Percentiles rank a stretch among this genome's conserved stretches.
These are phyloP conservation scores for Candida anglica DNA, from an alignment of 805 yeast species.

Conservation along the genomic window DNA sequence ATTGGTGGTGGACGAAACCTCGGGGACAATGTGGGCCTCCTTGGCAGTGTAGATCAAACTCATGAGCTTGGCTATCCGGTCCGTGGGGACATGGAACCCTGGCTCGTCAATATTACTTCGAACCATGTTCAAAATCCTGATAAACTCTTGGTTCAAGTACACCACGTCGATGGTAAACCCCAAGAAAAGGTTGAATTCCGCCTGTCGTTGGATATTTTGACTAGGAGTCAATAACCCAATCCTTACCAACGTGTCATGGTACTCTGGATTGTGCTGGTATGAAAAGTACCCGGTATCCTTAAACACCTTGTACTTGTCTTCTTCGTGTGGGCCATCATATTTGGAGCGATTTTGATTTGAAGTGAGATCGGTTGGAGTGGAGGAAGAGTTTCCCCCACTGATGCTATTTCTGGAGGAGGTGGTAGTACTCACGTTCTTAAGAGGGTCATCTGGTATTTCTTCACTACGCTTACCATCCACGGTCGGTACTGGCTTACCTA, in stretches of 20 bases:
- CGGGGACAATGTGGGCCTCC: constrained; percentile 21
- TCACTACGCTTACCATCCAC: too few relatives aligned
- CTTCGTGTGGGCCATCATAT: constrained; percentile 42
- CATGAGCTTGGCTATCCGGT: constrained; percentile 24
- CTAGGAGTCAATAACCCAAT: constrained; percentile 19
- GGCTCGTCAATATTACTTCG: constrained; percentile 12
- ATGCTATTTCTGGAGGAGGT: constrained; percentile 20
- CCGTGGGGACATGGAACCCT: constrained; percentile 12
- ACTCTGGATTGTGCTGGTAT: constrained; percentile 19
- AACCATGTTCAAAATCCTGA: constrained; percentile 18
- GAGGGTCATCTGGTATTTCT: too few relatives aligned
- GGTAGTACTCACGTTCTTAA: too few relatives aligned
- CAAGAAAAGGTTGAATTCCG: constrained; percentile 27
- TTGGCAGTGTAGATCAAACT: constrained; percentile 30
- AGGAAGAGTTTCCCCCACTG: constrained; percentile 19
- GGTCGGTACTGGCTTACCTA: too few relatives aligned
- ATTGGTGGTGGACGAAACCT: constrained; percentile 11
- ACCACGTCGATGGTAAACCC: constrained; percentile 29
- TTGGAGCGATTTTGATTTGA: too few relatives aligned
- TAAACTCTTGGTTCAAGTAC: constrained; percentile 20
- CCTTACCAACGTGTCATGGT: constrained; percentile 26
- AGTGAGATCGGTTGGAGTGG: constrained; percentile 52
- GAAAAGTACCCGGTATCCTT: constrained; percentile 30
- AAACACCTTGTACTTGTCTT: constrained; percentile 17
- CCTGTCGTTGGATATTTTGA: constrained; percentile 7